Evolutionary conservation across 768 basidiomycete species (phyloP).

Genomic region (Hemileccinum rubropunctum): DNA sequence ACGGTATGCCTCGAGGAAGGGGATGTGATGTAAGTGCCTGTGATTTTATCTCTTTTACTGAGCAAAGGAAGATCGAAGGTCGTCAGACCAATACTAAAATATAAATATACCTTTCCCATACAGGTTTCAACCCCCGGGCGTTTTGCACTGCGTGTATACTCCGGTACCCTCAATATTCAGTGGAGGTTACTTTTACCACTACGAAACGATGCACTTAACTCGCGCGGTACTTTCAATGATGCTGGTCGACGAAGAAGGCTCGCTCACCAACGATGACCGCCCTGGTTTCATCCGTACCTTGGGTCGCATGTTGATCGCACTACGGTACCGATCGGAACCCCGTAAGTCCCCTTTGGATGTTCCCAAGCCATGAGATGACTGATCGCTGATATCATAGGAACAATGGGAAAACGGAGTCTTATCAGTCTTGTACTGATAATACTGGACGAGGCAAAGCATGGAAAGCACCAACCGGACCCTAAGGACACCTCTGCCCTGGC

Average conservation of each 20-base stretch:
- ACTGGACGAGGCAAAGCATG: too few relatives aligned
- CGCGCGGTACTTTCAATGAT: background rate
- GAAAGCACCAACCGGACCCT: too few relatives aligned
- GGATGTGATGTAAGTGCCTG: background rate
- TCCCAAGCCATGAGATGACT: too few relatives aligned
- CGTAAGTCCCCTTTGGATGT: background rate
- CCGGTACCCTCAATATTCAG: background rate
- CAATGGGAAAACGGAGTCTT: too few relatives aligned
- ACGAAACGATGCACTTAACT: background rate
- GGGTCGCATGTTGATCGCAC: background rate
- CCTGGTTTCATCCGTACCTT: background rate
- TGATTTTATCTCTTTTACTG: too few relatives aligned
- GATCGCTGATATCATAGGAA: too few relatives aligned
- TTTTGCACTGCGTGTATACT: background rate
- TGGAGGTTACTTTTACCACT: background rate
- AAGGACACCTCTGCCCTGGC: too few relatives aligned
- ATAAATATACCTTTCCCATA: too few relatives aligned
- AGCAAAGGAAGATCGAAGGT: too few relatives aligned
- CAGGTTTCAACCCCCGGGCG: background rate
- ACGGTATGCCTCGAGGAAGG: background rate
- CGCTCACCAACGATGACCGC: background rate
- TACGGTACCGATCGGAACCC: background rate
- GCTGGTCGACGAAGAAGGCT: fast-evolving
- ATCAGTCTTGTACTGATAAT: too few relatives aligned
- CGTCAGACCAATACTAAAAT: too few relatives aligned